Base-by-base conservation (phyloP, 768 basidiomycete species). In the Mycena vulgaris region DNA sequence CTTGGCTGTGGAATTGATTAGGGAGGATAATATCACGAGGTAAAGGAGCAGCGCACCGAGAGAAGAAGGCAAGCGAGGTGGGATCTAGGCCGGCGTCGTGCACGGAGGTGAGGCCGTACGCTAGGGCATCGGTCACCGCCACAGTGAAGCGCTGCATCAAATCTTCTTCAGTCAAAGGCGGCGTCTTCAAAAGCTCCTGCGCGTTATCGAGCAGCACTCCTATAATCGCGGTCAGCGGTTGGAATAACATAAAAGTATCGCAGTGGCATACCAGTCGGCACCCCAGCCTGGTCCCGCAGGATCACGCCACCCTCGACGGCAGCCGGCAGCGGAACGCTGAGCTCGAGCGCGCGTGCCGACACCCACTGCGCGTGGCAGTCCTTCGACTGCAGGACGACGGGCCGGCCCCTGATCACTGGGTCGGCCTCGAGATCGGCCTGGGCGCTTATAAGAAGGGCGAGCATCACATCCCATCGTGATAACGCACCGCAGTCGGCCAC, bases 311-410 rank as follows among this genome's bases (percentile, higher is more conserved):
- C 97, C 51, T 94, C 88, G 0, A 96, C 87, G 3, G 83, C 73
- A 0, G 82, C 74, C 0, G 95, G 94, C 2, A 96, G 82, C 0
- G 87, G 75, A 0, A 83, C 84, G 77, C 95, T 87, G 3, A 89
- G 76, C 37, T 89, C 86, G 2, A 98, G 81, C 0, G 95, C 90
- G 3, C 87, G 85, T 8, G 85, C 84, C 3, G 95, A 96, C 25
- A 97, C 92, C 97, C 96, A 98, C 25, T 86, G 81, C 0, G 95
- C 95, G 75, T 98, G 97, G 0, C 85, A 90, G 77, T 99, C 97
- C 5, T 97, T 88, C 16, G 97, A 88, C 25, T 81, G 83, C 6
- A 99, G 86, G 10, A 88, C 87, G 67, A 99, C 95, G 0, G 89
- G 90, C 0, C 93, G 87, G 0, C 88, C 90, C 30, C 81, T 82